These are phyloP conservation scores for Coniochaeta sp. DNA, from an alignment of 2,329 filamentous ascomycete species.

Conservation along the genomic window DNA sequence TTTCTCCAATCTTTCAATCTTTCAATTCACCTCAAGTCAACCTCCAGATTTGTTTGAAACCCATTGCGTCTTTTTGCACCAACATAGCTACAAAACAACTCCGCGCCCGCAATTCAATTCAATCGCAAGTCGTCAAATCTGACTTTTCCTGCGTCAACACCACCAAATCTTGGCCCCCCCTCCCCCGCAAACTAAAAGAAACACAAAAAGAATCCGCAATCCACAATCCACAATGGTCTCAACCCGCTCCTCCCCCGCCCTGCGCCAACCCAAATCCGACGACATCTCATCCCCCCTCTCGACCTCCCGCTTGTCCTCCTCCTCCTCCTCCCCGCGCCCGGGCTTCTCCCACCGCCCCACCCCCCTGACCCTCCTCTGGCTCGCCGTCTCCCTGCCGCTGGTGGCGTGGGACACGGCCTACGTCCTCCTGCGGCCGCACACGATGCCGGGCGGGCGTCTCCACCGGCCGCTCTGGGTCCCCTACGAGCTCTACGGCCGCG, in stretches of 20 bases:
- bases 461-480: constrained; percentile 69
- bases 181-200: not conserved
- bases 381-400: constrained; percentile 66
- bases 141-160: not conserved
- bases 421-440: constrained; percentile 71
- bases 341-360: constrained; percentile 40
- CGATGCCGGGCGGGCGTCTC: constrained; percentile 69
- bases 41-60: too few species aligned
- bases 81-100: not conserved
- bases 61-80: too few species aligned
- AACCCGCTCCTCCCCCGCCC: constrained; percentile 9
- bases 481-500: constrained; percentile 71
- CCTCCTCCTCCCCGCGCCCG: constrained; percentile 5
- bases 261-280: constrained; percentile 1
- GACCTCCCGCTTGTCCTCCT: not conserved
- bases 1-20: not conserved
- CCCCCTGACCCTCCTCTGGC: constrained; percentile 54
- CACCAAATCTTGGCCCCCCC: too few species aligned
- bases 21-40: too few species aligned
- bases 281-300: not conserved
- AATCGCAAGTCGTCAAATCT: not conserved
- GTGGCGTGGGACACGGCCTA: constrained; percentile 79
- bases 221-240: constrained; percentile 8
- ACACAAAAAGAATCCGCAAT: not conserved
- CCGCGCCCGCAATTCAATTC: not conserved